Percentiles rank a stretch among this genome's conserved stretches.
Conservation (phyloP, 129 eudicot genomes). For the Helianthus annuus region HanXRQr2.0-SUNRISE NC_035433.2:80624653-80625152, state of each 20-base stretch:
- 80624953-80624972: constrained; percentile 14
- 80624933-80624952: background rate
- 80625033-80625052: background rate
- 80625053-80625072: background rate
- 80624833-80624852: no score
- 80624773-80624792: no score
- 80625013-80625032: background rate
- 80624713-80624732: no score
- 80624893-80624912: background rate
- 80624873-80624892: background rate
- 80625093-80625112: background rate
- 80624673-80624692: no score
- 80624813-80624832: no score
- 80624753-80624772: no score
- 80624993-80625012: background rate
- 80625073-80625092: background rate
- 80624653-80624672: no score
- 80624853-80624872: background rate
- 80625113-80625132: background rate
- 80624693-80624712: no score
- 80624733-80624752: no score
- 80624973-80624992: background rate
- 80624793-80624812: no score
- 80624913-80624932: no score
- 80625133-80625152: no score